These are phyloP conservation scores for Pilaira anomala DNA, from an alignment of 192 early-diverging fungal genomes.

Conservation along the genomic window DNA sequence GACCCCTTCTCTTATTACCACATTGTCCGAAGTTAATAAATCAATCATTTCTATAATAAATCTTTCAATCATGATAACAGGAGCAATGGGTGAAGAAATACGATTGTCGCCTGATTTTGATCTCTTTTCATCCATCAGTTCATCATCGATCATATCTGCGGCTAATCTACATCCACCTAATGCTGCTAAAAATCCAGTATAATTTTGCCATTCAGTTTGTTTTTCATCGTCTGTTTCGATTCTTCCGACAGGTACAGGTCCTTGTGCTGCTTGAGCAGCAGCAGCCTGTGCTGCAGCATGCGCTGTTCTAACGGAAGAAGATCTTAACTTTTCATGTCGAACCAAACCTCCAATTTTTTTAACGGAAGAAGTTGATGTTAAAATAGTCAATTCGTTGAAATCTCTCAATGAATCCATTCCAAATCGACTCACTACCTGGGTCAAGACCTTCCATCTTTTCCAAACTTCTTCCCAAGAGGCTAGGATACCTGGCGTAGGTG, in stretches of 20 bases:
- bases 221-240: conserved; percentile 30
- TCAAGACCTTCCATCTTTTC: conserved; percentile 66
- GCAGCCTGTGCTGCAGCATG: neutral
- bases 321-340: conserved; percentile 1
- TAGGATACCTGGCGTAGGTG: conserved; percentile 68
- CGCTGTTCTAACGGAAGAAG: neutral
- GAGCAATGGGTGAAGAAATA: neutral
- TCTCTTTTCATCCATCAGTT: neutral
- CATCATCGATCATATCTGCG: conserved; percentile 4
- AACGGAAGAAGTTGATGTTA: neutral
- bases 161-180: conserved; percentile 60
- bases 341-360: conserved; percentile 15
- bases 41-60: conserved; percentile 72
- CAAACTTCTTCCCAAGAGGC: conserved; percentile 81
- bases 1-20: conserved; percentile 68
- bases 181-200: conserved; percentile 75
- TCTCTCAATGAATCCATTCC: conserved; percentile 7
- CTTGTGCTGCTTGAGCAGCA: neutral
- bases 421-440: conserved; percentile 6
- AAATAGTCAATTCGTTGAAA: neutral
- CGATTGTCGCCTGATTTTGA: neutral
- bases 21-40: conserved; percentile 70
- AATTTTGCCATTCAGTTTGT: conserved; percentile 73
- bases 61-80: conserved; percentile 50
- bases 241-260: neutral